These are phyloP conservation scores for Clitoria ternatea DNA, from an alignment of 306 rosid genomes.

Conservation along the genomic window DNA sequence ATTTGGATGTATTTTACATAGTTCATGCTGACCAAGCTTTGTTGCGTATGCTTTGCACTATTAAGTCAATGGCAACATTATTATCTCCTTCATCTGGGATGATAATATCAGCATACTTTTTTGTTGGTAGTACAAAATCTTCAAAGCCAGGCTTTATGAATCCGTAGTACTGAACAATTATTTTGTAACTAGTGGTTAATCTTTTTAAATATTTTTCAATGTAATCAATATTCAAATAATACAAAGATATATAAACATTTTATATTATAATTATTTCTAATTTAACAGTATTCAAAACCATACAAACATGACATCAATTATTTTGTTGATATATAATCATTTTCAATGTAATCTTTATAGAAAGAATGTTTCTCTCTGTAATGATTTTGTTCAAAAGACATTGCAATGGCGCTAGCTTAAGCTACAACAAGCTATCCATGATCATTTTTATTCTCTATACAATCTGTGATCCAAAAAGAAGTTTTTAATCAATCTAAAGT, in stretches of 20 bases:
- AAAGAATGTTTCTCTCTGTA: too few relatives aligned
- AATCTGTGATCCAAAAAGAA: too few relatives aligned
- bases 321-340: too few relatives aligned
- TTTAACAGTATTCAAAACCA: neutral
- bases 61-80: slow-evolving; percentile 81
- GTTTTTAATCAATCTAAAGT: too few relatives aligned
- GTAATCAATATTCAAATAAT: neutral
- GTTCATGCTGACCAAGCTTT: slow-evolving; percentile 87
- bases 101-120: slow-evolving; percentile 83
- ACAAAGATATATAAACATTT: neutral
- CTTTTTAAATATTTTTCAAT: neutral
- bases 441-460: too few relatives aligned
- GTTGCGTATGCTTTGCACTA: slow-evolving; percentile 78
- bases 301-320: neutral
- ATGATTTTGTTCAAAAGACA: too few relatives aligned
- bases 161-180: slow-evolving; percentile 53
- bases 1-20: slow-evolving; percentile 88
- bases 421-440: too few relatives aligned
- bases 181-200: neutral
- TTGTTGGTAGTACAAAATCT: slow-evolving; percentile 80
- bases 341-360: too few relatives aligned
- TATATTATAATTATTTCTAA: neutral
- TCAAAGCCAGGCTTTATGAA: slow-evolving; percentile 90
- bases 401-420: too few relatives aligned
- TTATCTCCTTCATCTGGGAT: slow-evolving; percentile 86